Conservation (phyloP, 2,329 filamentous ascomycete species). For the Penicillium sp. region DNA sequence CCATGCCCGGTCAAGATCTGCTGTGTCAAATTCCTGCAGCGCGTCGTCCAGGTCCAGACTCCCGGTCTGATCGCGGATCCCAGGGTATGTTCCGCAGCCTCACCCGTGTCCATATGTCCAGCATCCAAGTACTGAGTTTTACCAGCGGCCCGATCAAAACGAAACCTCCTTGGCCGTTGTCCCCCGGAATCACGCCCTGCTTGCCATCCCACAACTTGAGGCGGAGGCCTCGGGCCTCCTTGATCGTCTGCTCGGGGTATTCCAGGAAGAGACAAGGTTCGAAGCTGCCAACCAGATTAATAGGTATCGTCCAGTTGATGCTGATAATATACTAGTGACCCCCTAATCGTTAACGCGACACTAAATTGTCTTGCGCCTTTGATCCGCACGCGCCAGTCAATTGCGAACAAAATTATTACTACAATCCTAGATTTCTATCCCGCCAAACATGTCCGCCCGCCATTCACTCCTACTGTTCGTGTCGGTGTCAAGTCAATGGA, state of each 20-base stretch:
- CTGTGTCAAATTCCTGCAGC: slow-evolving; percentile 96
- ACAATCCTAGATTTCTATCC: slow-evolving; percentile 91
- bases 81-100: slow-evolving; percentile 61
- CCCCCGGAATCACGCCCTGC: slow-evolving; percentile 76
- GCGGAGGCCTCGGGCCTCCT: slow-evolving; percentile 89
- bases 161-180: slow-evolving; percentile 88
- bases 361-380: slow-evolving; percentile 84
- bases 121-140: slow-evolving; percentile 2
- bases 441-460: slow-evolving; percentile 73
- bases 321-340: slow-evolving; percentile 62
- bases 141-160: slow-evolving; percentile 68
- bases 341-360: slow-evolving; percentile 84
- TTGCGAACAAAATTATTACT: slow-evolving; percentile 82
- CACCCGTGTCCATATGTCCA: not conserved
- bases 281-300: not conserved
- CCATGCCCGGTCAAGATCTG: slow-evolving; percentile 78
- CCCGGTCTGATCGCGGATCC: slow-evolving; percentile 79
- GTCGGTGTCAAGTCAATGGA: slow-evolving; percentile 93
- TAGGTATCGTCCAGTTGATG: slow-evolving; percentile 3
- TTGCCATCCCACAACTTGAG: slow-evolving; percentile 80
- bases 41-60: slow-evolving; percentile 89
- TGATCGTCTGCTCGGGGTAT: slow-evolving; percentile 79
- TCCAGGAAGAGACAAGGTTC: slow-evolving; percentile 85
- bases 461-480: slow-evolving; percentile 75
- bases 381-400: slow-evolving; percentile 76